A percentile compares a stretch with the other conserved stretches of the same genome.
Evolutionary conservation across 192 early-diverging fungal species (phyloP).

Genomic region (Chytriomyces sp.): DNA sequence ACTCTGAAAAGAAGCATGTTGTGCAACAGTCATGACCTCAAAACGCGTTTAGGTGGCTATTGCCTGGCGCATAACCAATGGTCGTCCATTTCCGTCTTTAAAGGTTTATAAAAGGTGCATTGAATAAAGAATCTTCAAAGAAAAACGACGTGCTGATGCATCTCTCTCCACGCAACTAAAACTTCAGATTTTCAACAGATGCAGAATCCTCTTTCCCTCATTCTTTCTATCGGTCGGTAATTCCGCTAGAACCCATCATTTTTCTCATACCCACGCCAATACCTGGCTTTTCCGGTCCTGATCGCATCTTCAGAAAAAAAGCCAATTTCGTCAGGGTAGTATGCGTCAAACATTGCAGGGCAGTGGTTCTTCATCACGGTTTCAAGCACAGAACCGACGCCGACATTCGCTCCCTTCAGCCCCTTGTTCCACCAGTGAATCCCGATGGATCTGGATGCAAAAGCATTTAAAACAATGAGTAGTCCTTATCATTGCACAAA

Average conservation of each 20-base stretch:
- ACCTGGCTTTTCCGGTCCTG: neutral
- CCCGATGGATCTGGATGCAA: conserved; percentile 31
- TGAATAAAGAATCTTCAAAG: too few relatives aligned
- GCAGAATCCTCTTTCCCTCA: too few relatives aligned
- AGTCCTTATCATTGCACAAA: conserved; percentile 18
- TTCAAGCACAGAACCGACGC: conserved; percentile 24
- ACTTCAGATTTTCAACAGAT: too few relatives aligned
- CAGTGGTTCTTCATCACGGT: conserved; percentile 34
- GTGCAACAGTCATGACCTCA: too few relatives aligned
- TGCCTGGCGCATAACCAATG: too few relatives aligned
- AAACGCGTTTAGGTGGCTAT: too few relatives aligned
- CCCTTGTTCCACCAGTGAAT: conserved; percentile 47
- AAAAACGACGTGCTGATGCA: too few relatives aligned
- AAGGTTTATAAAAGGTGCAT: too few relatives aligned
- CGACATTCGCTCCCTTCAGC: neutral
- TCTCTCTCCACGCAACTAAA: too few relatives aligned
- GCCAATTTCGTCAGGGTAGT: neutral
- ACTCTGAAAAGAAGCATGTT: too few relatives aligned
- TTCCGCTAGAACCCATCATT: neutral
- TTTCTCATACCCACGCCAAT: neutral
- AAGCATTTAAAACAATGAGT: conserved; percentile 31
- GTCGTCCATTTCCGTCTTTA: too few relatives aligned
- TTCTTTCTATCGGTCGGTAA: too few relatives aligned
- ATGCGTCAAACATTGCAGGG: conserved; percentile 34
- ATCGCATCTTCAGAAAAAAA: neutral